phyloP scores from a whole-genome alignment of 208 protist species.

The Endotrypanum monterogeii region DNA sequence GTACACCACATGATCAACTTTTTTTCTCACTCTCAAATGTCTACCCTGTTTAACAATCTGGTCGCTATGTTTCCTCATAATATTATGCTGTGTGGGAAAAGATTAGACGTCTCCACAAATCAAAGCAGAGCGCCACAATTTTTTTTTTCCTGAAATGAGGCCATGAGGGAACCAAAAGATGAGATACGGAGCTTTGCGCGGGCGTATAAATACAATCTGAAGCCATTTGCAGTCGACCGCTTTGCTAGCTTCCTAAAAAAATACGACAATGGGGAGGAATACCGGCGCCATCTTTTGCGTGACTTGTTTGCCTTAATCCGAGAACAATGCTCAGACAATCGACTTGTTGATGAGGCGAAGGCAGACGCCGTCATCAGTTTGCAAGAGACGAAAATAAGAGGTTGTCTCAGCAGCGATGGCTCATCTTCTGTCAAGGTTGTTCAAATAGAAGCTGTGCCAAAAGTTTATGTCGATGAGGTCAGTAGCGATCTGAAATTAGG shows the following conservation, averaged over 20 bases:
- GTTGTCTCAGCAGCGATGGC: conserved; percentile 34
- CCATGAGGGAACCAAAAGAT: conserved; percentile 52
- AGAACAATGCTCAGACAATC: conserved; percentile 43
- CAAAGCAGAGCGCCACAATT: neutral
- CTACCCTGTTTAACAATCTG: neutral
- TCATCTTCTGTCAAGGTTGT: conserved; percentile 44
- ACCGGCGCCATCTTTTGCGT: conserved; percentile 51
- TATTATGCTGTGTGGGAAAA: neutral
- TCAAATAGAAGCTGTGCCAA: conserved; percentile 44
- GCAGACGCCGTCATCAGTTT: conserved; percentile 54
- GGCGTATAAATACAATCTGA: conserved; percentile 75
- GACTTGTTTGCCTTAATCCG: conserved; percentile 76
- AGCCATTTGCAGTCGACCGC: conserved; percentile 72
- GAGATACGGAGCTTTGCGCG: conserved; percentile 73
- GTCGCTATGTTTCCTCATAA: neutral
- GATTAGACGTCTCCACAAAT: neutral
- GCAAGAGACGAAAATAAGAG: conserved; percentile 49
- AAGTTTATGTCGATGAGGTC: conserved; percentile 66
- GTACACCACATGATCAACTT: neutral
- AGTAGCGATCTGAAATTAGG: conserved; percentile 58
- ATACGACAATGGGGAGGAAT: conserved; percentile 36
- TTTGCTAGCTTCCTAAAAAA: conserved; percentile 60
- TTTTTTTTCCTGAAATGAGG: neutral
- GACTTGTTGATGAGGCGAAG: conserved; percentile 61
- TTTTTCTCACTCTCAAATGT: neutral